phyloP scores from a whole-genome alignment of 1,284 basidiomycete genomes.

The Rhodotorula sp. region DNA sequence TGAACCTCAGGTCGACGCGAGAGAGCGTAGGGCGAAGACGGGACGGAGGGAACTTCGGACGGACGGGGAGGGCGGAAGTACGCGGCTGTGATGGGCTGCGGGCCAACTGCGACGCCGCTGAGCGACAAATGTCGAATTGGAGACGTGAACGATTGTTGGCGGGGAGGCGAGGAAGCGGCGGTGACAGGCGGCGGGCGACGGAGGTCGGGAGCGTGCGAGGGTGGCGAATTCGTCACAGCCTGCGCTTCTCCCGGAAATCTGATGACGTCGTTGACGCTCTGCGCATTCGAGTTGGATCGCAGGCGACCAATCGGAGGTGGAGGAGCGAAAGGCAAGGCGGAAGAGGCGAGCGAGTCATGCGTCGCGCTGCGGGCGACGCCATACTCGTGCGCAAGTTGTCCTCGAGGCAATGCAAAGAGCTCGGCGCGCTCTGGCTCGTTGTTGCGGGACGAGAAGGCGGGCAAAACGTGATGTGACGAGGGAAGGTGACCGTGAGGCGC shows the following conservation, averaged over 20 bases:
- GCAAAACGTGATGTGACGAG: background rate
- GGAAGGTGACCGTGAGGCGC: background rate
- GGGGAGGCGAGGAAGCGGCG: background rate
- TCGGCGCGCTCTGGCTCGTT: constrained; percentile 9
- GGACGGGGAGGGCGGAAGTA: constrained; percentile 12
- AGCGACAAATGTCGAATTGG: background rate
- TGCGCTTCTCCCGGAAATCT: constrained; percentile 5
- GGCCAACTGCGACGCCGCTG: background rate
- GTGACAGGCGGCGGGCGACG: background rate
- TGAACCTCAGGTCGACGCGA: background rate
- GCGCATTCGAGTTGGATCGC: background rate
- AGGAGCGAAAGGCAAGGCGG: background rate
- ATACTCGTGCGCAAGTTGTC: no score
- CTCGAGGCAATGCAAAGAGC: constrained; percentile 1
- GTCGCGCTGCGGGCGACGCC: background rate
- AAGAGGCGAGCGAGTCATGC: background rate
- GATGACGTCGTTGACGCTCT: constrained; percentile 28
- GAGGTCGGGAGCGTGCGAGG: background rate
- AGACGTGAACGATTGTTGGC: background rate
- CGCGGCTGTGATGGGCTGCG: constrained; percentile 7
- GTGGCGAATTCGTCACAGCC: background rate
- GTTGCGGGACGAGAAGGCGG: constrained; percentile 1
- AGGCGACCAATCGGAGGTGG: background rate
- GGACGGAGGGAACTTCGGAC: constrained; percentile 11
- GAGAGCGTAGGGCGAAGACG: constrained; percentile 10